A percentile compares a stretch with the other conserved stretches of the same genome.
Conservation (phyloP, 805 yeast species). For the Maudiozyma barnettii region DNA sequence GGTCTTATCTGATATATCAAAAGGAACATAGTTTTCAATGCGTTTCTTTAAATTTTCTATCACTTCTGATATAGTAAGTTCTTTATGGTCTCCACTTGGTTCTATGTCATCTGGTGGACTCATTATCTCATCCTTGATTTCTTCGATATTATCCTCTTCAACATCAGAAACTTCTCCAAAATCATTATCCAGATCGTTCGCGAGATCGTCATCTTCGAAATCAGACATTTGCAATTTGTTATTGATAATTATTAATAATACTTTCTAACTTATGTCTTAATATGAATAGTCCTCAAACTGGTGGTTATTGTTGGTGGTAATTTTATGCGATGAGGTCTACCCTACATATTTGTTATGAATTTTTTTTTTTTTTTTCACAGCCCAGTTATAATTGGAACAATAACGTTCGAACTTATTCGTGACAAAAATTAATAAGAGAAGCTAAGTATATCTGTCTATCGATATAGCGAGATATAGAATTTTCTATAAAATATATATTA, state of each 20-base stretch:
- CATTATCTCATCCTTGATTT: neutral
- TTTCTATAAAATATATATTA: too few relatives aligned
- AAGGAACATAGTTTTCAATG: constrained; percentile 4
- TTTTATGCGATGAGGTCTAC: too few relatives aligned
- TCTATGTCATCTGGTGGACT: neutral
- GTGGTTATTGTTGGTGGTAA: too few relatives aligned
- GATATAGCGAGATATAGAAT: too few relatives aligned
- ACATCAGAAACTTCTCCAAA: constrained; percentile 9
- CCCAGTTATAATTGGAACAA: too few relatives aligned
- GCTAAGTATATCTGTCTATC: too few relatives aligned
- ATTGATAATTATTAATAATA: neutral
- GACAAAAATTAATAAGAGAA: too few relatives aligned
- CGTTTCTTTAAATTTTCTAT: constrained; percentile 1
- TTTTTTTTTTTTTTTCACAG: too few relatives aligned
- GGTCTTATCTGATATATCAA: neutral
- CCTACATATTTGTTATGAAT: too few relatives aligned
- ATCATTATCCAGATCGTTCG: constrained; percentile 30
- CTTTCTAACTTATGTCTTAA: too few relatives aligned
- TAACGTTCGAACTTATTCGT: too few relatives aligned
- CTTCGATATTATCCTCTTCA: neutral
- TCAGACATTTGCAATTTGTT: constrained; percentile 4
- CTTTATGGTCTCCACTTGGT: neutral
- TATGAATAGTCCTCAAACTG: too few relatives aligned
- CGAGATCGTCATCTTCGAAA: constrained; percentile 11
- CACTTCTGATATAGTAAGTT: neutral